These are phyloP conservation scores for Podaxis sp. DNA, from an alignment of 768 basidiomycete genomes.

Conservation along the genomic window DNA sequence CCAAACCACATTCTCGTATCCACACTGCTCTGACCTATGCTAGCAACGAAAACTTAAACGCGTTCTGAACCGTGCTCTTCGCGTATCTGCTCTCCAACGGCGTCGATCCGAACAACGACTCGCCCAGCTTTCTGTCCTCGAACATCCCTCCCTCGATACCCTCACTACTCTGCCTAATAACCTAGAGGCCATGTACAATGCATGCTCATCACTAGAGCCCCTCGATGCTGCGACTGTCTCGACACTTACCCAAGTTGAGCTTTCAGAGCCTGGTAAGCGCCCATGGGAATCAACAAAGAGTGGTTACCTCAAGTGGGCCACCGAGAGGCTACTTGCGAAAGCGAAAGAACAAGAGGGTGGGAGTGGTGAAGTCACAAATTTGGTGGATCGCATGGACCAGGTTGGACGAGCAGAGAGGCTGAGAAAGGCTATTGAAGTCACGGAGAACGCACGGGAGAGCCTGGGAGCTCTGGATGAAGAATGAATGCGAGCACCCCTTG, in stretches of 20 bases:
- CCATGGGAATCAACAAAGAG: slow-evolving; percentile 16
- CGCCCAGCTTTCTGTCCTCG: slow-evolving; percentile 3
- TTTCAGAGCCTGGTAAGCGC: slow-evolving; percentile 14
- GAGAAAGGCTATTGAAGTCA: slow-evolving; percentile 9
- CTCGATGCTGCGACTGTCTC: slow-evolving; percentile 10
- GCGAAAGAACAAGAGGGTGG: not conserved
- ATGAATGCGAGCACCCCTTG: no score
- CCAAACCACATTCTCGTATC: slow-evolving; percentile 40
- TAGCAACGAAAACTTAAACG: slow-evolving; percentile 13
- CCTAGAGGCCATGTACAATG: slow-evolving; percentile 6
- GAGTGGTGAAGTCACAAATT: not conserved
- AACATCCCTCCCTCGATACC: slow-evolving; percentile 9
- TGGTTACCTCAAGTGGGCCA: slow-evolving; percentile 14
- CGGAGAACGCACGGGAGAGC: slow-evolving; percentile 6
- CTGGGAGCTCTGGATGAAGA: not conserved
- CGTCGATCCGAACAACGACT: slow-evolving; percentile 1
- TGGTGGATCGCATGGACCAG: not conserved
- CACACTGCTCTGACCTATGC: not conserved
- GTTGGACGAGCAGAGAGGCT: slow-evolving; percentile 9
- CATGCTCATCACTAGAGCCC: slow-evolving; percentile 9
- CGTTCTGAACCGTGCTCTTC: not conserved
- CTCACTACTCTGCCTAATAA: slow-evolving; percentile 2
- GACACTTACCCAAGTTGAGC: slow-evolving; percentile 8
- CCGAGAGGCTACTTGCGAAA: not conserved
- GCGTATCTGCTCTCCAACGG: not conserved